Conservation (phyloP, 495 filamentous ascomycete genomes). For the Penicillium longicatenatum region DNA sequence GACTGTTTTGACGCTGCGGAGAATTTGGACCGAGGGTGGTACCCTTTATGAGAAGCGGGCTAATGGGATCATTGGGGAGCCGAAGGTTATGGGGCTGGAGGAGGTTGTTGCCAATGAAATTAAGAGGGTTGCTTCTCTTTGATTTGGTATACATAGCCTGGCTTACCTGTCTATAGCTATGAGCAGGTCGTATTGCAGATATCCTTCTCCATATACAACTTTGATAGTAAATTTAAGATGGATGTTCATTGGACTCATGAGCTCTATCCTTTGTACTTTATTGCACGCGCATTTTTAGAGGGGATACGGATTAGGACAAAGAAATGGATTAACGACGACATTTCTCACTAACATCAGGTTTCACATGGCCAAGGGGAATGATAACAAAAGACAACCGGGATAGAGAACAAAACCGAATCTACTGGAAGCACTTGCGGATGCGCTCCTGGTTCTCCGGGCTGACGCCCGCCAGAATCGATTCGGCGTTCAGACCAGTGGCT, state of each 20-base stretch:
- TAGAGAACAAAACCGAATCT: conserved; percentile 30
- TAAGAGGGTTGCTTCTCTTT: conserved; percentile 19
- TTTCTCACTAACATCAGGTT: conserved; percentile 30
- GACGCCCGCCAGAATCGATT: conserved; percentile 68
- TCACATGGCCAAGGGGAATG: conserved; percentile 30
- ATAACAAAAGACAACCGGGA: conserved; percentile 24
- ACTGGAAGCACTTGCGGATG: conserved; percentile 71
- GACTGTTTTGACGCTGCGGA: conserved; percentile 57
- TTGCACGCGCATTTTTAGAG: background rate
- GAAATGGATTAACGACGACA: conserved; percentile 23
- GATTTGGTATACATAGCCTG: background rate
- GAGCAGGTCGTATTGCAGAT: background rate
- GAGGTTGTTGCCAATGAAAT: conserved; percentile 37
- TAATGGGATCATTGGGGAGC: conserved; percentile 56
- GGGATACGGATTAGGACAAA: conserved; percentile 2
- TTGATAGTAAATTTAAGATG: background rate
- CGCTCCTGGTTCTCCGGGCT: conserved; percentile 74
- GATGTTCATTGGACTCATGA: background rate
- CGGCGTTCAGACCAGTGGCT: conserved; percentile 67
- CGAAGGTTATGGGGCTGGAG: conserved; percentile 51
- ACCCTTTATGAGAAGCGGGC: conserved; percentile 69
- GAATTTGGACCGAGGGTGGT: conserved; percentile 73
- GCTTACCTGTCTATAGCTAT: background rate
- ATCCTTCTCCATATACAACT: background rate
- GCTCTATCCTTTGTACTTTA: background rate